Conservation (phyloP, 306 rosid genomes). For the Corylus avellana region DNA sequence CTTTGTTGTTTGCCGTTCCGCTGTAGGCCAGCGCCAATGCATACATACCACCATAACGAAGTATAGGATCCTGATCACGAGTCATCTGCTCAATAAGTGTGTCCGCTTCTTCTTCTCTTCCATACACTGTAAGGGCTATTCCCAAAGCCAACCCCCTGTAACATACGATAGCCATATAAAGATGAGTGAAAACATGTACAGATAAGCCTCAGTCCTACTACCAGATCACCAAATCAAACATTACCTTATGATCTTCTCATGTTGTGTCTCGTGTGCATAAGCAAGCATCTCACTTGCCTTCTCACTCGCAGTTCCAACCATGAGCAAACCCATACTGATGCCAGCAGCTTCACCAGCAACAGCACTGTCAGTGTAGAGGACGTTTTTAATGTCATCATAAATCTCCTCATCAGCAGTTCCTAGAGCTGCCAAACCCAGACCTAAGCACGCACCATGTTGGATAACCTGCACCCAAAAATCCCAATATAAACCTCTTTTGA, state of each 20-base stretch:
- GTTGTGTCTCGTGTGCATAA: conserved; percentile 97
- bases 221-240: conserved; percentile 17
- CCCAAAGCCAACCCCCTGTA: conserved; percentile 91
- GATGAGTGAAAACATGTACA: conserved; percentile 2
- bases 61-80: conserved; percentile 90
- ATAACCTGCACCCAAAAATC: conserved; percentile 63
- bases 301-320: conserved; percentile 98
- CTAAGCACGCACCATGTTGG: conserved; percentile 98
- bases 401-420: conserved; percentile 96
- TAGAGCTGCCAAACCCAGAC: conserved; percentile 93
- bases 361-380: conserved; percentile 91
- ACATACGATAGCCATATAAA: conserved; percentile 20
- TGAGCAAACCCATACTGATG: conserved; percentile 92
- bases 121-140: conserved; percentile 94
- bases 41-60: conserved; percentile 98
- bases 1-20: conserved; percentile 97
- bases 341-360: conserved; percentile 99
- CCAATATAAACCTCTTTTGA: conserved; percentile 22
- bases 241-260: conserved; percentile 90
- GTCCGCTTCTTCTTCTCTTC: conserved; percentile 98
- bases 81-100: conserved; percentile 97
- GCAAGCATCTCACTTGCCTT: conserved; percentile 96
- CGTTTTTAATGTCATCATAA: conserved; percentile 81
- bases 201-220: conserved; percentile 16
- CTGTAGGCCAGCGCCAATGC: conserved; percentile 95